Conservation (phyloP, 495 filamentous ascomycete species). For the Geoglossum glabrum region DNA sequence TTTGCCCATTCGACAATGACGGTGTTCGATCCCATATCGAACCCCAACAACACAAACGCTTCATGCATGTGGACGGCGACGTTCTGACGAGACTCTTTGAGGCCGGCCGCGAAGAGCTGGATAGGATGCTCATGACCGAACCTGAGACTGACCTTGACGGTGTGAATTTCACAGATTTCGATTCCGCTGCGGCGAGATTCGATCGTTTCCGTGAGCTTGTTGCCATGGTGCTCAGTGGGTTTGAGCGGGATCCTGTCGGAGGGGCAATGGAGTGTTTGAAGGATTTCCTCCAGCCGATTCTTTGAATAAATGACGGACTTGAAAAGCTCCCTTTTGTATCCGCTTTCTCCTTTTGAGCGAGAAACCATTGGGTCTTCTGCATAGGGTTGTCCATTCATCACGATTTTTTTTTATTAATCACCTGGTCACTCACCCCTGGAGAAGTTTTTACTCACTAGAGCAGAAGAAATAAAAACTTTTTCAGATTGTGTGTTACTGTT, state of each 20-base stretch:
- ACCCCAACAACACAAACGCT: slow-evolving; percentile 6
- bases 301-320: too few species aligned
- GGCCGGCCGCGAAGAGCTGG: not conserved
- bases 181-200: not conserved
- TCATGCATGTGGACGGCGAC: slow-evolving; percentile 6
- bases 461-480: not conserved
- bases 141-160: not conserved
- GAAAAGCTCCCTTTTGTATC: not conserved
- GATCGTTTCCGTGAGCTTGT: not conserved
- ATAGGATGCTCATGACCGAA: not conserved
- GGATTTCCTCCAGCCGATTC: not conserved
- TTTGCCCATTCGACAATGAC: not conserved
- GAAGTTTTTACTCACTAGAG: not conserved
- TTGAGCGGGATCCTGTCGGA: not conserved
- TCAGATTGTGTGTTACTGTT: too few species aligned
- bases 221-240: not conserved
- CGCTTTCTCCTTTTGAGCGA: not conserved
- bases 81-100: slow-evolving; percentile 2
- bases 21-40: not conserved
- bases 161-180: slow-evolving; percentile 1
- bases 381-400: not conserved
- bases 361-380: not conserved
- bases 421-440: not conserved
- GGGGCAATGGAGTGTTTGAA: slow-evolving; percentile 3
- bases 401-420: not conserved